Base-by-base conservation (phyloP, 352 stramenopile species). In the Lagenidium sp. region DNA sequence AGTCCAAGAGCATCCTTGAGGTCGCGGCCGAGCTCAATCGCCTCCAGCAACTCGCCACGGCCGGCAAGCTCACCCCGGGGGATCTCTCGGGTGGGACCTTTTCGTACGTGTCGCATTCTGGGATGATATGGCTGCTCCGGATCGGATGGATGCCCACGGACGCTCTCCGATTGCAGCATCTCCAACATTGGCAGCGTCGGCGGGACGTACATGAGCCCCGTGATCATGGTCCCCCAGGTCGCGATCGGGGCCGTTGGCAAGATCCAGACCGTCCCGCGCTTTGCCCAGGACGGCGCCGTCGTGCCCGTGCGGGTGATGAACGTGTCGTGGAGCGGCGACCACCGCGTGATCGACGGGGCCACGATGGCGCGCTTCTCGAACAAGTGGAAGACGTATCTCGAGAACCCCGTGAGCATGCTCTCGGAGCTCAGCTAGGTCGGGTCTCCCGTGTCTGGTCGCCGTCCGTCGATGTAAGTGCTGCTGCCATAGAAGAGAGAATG, bases 301-400 rank as follows among this genome's bases (percentile, higher is more conserved):
- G 60, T 90, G 36, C 74, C 90, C 11, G 61, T 85, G 28, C 79
- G 86, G 31, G 52, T 99, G 36, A 98, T 99, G 86, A 90, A 96
- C 49, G 88, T 99, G 11, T 98, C 87, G 29, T 99, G 95, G 95
- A 96, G 86, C 30, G 96, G 90, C 11, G 96, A 99, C 63, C 96
- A 99, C 72, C 82, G 96, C 31, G 91, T 98, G 34, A 89, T 99
- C 39, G 96, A 99, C 59, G 96, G 96, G 36, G 96, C 95, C 5
- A 98, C 95, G 10, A 97, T 99, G 77, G 95, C 95, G 19, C 72
- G 91, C 23, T 99, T 99, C 66, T 98, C 90, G 21, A 98, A 98
- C 63, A 61, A 85, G 55, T 98, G 89, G 89, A 99, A 99, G 65
- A 57, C 40, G 22, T 98, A 95, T 65, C 61, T 98, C 54, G 95